Conservation (phyloP, 129 eudicot species). For the Lactuca sativa region DNA sequence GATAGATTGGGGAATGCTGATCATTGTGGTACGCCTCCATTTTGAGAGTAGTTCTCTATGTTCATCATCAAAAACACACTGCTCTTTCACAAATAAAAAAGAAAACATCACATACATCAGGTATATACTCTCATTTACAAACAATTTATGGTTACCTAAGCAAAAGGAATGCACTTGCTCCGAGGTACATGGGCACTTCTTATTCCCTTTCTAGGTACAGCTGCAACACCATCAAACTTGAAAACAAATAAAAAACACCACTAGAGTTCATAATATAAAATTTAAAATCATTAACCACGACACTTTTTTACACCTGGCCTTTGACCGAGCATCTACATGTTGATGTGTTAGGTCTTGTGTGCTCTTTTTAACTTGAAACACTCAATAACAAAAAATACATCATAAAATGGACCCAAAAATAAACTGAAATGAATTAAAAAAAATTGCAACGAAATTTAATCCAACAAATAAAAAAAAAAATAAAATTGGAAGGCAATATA, state of each 20-base stretch:
- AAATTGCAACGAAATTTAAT: too few species aligned
- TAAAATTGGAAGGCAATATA: too few species aligned
- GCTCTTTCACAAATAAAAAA: too few species aligned
- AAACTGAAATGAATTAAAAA: background rate
- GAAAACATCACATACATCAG: too few species aligned
- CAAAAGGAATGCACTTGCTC: constrained; percentile 83
- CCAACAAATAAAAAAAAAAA: constrained; percentile 19
- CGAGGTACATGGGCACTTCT: constrained; percentile 95
- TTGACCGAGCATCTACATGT: constrained; percentile 84
- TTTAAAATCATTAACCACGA: background rate
- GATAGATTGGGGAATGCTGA: constrained; percentile 54
- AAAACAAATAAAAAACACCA: background rate
- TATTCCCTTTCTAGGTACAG: constrained; percentile 99
- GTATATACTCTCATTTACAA: too few species aligned
- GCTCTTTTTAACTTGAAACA: constrained; percentile 62
- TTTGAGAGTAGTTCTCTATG: constrained; percentile 89
- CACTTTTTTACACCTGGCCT: constrained; percentile 57
- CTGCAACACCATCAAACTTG: constrained; percentile 97
- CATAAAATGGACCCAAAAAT: constrained; percentile 9
- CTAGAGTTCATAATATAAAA: background rate
- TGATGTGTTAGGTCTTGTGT: constrained; percentile 59
- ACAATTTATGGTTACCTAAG: constrained; percentile 44
- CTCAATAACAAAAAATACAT: constrained; percentile 8
- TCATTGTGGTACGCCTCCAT: constrained; percentile 51
- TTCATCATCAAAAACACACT: constrained; percentile 96